Evolutionary conservation across 2,329 filamentous ascomycete species (phyloP).

Genomic region (Phoma sp.): DNA sequence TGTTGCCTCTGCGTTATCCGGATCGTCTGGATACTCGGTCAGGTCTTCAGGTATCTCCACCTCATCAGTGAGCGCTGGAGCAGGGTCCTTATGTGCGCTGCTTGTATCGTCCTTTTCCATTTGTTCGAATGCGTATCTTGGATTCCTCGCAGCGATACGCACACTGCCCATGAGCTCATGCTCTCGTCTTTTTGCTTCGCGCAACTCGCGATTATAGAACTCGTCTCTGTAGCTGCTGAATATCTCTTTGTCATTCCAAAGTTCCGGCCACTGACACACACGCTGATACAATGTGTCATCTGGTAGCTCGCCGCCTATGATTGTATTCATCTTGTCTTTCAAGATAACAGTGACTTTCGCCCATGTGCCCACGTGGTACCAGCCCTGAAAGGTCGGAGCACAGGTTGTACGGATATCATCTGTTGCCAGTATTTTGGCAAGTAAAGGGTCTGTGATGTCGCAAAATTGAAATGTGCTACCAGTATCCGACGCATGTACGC

Average conservation of each 20-base stretch:
- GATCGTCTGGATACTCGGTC: slow-evolving; percentile 39
- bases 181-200: slow-evolving; percentile 34
- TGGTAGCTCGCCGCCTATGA: slow-evolving; percentile 45
- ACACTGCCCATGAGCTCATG: slow-evolving; percentile 42
- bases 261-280: slow-evolving; percentile 41
- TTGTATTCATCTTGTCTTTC: slow-evolving; percentile 74
- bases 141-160: slow-evolving; percentile 41
- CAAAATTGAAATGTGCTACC: slow-evolving; percentile 95
- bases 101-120: slow-evolving; percentile 24
- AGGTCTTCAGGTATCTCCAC: slow-evolving; percentile 38
- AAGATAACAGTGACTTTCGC: slow-evolving; percentile 86
- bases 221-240: slow-evolving; percentile 38
- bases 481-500: slow-evolving; percentile 73
- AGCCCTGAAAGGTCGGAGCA: slow-evolving; percentile 68
- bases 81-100: neutral
- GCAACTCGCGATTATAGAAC: slow-evolving; percentile 29
- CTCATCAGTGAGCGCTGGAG: slow-evolving; percentile 27
- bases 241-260: slow-evolving; percentile 42
- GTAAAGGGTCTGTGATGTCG: slow-evolving; percentile 82
- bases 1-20: slow-evolving; percentile 33
- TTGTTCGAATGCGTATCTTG: slow-evolving; percentile 42
- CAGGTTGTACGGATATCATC: slow-evolving; percentile 56
- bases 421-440: slow-evolving; percentile 69
- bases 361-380: slow-evolving; percentile 82
- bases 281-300: slow-evolving; percentile 40